These are phyloP conservation scores for Bigelowiella natans DNA, from an alignment of 78 protist species.

Conservation along the genomic window DNA sequence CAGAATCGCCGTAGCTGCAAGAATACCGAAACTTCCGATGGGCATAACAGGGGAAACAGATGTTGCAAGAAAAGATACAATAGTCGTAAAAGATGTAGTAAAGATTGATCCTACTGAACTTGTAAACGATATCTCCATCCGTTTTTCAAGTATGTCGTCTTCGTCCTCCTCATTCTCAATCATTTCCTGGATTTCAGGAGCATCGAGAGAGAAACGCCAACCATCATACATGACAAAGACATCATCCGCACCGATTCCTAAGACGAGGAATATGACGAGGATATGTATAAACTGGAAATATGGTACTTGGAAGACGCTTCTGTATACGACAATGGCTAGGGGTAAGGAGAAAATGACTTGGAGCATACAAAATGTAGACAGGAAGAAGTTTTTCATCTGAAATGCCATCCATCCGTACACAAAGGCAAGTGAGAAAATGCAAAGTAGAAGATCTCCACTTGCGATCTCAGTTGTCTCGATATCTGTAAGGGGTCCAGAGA, in stretches of 20 bases:
- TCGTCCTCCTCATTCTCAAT: not conserved
- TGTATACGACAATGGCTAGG: not conserved
- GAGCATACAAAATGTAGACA: not conserved
- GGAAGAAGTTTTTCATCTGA: not conserved
- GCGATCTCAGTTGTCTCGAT: not conserved
- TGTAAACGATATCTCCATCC: not conserved
- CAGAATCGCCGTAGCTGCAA: not conserved
- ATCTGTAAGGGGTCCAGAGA: not conserved
- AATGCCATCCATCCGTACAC: not conserved
- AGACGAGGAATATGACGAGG: conserved; percentile 15
- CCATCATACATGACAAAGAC: conserved; percentile 9
- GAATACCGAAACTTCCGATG: conserved; percentile 7
- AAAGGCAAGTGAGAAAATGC: not conserved
- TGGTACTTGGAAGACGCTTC: not conserved
- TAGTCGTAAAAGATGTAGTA: conserved; percentile 13
- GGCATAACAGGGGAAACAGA: conserved; percentile 14
- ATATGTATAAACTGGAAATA: not conserved
- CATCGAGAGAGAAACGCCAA: not conserved
- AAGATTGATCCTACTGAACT: not conserved
- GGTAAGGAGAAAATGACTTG: not conserved
- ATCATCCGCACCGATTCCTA: conserved; percentile 43
- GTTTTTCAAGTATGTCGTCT: not conserved
- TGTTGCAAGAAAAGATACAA: conserved; percentile 18
- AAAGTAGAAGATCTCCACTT: not conserved
- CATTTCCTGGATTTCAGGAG: not conserved